Conservation (phyloP, 768 basidiomycete species). For the Lactifluus volemus region DNA sequence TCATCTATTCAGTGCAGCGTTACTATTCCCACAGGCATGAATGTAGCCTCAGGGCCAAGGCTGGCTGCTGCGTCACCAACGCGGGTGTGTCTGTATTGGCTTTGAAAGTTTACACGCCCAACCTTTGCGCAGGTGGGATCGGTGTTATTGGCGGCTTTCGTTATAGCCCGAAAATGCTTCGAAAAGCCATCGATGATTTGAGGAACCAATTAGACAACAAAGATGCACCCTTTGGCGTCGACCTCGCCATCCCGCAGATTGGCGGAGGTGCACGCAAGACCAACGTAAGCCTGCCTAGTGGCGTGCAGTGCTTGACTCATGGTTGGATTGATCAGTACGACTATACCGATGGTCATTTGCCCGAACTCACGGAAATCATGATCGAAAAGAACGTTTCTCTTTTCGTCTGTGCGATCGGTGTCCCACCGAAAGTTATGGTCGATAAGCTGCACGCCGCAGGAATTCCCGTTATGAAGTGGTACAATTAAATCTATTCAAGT, state of each 20-base stretch:
- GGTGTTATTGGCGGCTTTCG: constrained; percentile 83
- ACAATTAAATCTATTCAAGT: no score
- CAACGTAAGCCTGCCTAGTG: constrained; percentile 35
- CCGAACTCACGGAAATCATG: constrained; percentile 71
- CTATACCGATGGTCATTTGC: constrained; percentile 71
- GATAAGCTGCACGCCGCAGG: constrained; percentile 73
- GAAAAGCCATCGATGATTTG: constrained; percentile 58
- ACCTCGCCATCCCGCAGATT: constrained; percentile 74
- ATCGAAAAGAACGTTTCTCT: constrained; percentile 63
- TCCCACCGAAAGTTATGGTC: constrained; percentile 76
- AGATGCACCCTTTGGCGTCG: constrained; percentile 73
- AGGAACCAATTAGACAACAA: constrained; percentile 68
- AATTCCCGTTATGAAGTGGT: constrained; percentile 82
- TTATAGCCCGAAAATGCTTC: constrained; percentile 64
- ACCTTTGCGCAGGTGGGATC: constrained; percentile 45
- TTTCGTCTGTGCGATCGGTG: constrained; percentile 80
- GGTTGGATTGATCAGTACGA: constrained; percentile 36
- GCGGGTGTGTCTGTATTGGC: constrained; percentile 39
- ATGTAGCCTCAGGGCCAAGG: constrained; percentile 77
- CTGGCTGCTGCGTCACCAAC: constrained; percentile 91
- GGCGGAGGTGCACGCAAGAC: constrained; percentile 81
- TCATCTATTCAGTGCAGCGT: background rate
- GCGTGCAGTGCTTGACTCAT: background rate
- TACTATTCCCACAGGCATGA: constrained; percentile 47
- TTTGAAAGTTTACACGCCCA: background rate